Base-by-base conservation (phyloP, 371 early-diverging fungal genomes). In the Lichtheimia ornata region DNA sequence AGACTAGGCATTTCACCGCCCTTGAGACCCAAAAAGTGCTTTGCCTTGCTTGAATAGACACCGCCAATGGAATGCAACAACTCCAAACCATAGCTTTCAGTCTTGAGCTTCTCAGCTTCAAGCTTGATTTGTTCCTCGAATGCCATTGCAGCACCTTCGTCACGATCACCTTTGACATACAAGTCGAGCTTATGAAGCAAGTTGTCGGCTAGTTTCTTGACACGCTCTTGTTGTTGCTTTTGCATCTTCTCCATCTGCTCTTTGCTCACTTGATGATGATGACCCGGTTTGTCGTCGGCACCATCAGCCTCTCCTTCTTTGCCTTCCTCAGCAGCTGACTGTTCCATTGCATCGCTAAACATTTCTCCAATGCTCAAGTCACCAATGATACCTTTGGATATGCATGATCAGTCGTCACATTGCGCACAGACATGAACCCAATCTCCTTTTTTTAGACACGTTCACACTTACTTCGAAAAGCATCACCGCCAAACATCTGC, bases 401-500 rank as follows among this genome's bases (percentile, higher is more conserved):
- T 18, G 35, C 35, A 35, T 35, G 35, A 11, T 35, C 2, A 35
- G 35, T 35, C 11, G 35, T 35, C 35, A 35, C 11, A 11, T 35
- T 35, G 11, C 35, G 35, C 35, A 35, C 35, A 35, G 35, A 35
- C 35, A 35, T 35, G 35, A 35, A 35, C 9, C 35, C 11, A 35
- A 35, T 35, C 35, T 9, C 6, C 35, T 9, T 28, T 28, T 28
- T 28, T 28, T 4, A 5, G 7, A 6, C n/a, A 42, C 3, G 11
- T 13, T 30, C 9, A 17, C 30, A 54, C 59, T 44, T 72, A 76
- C 81, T 67, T 69, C 74, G 58, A 73, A 98, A 98, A 40, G 88
- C 87, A 78, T 95, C 96, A 45, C 97, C 97, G 64, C 97, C 96
- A 87, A 97, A 97, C 72, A 92, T 90, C 76, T 93, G 90, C 71